phyloP scores from a whole-genome alignment of 2,329 filamentous ascomycete genomes.

The Dendryphion nanum region DNA sequence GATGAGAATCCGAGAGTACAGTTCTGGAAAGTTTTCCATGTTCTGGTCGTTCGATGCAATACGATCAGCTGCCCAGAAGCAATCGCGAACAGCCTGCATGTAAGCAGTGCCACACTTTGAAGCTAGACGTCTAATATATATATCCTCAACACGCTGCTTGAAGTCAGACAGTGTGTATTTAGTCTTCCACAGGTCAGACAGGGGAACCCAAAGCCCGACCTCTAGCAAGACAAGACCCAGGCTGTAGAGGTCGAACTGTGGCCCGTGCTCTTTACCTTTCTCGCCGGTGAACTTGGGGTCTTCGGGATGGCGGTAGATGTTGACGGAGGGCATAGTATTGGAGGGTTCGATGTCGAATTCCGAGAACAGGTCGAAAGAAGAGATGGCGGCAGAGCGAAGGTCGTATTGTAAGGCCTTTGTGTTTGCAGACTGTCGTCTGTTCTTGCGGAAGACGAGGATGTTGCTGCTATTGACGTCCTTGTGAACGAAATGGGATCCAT shows the following conservation, averaged over 20 bases:
- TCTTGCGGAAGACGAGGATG: constrained; percentile 61
- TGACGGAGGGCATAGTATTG: constrained; percentile 39
- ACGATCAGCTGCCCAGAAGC: constrained; percentile 66
- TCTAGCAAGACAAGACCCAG: constrained; percentile 72
- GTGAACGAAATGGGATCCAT: constrained; percentile 67
- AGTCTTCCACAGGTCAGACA: constrained; percentile 58
- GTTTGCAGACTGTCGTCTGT: constrained; percentile 45
- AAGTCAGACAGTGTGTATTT: constrained; percentile 62
- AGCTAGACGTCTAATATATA: constrained; percentile 63
- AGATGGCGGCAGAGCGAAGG: constrained; percentile 66
- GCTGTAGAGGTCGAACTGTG: constrained; percentile 66
- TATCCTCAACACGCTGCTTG: constrained; percentile 61
- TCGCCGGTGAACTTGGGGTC: constrained; percentile 39
- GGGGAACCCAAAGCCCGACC: constrained; percentile 71
- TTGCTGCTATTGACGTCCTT: constrained; percentile 68
- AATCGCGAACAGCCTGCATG: constrained; percentile 71
- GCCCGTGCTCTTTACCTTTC: constrained; percentile 24
- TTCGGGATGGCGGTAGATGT: constrained; percentile 68
- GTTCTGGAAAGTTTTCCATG: constrained; percentile 30
- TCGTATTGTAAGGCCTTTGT: constrained; percentile 47
- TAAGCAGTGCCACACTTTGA: constrained; percentile 72
- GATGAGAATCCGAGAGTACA: constrained; percentile 47
- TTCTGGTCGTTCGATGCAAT: constrained; percentile 24
- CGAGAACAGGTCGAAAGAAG: constrained; percentile 73
- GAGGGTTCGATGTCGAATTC: constrained; percentile 49